A percentile compares a stretch with the other conserved stretches of the same genome.
phyloP scores from a whole-genome alignment of 768 basidiomycete species.

The Gloeopeniophorella convolvens region DNA sequence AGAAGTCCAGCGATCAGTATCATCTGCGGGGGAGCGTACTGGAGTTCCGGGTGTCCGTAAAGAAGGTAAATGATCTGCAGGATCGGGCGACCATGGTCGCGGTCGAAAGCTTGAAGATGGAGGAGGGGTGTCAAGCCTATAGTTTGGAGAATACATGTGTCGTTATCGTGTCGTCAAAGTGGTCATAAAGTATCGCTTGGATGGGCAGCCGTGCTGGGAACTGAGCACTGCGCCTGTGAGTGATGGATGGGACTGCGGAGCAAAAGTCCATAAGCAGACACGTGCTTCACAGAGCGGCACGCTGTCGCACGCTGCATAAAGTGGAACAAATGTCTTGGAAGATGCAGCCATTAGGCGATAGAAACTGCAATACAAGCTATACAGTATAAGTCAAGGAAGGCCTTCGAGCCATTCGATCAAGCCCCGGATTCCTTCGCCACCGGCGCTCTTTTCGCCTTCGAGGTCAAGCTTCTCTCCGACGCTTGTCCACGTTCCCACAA shows the following conservation, averaged over 20 bases:
- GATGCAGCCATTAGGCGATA: no score
- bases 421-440: constrained; percentile 1
- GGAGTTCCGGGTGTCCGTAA: constrained; percentile 20
- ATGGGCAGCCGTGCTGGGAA: no score
- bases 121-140: constrained; percentile 44
- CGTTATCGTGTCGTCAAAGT: constrained; percentile 10
- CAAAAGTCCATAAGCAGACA: no score
- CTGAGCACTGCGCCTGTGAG: no score
- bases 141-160: constrained; percentile 36
- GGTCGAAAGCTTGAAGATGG: constrained; percentile 46
- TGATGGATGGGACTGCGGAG: no score
- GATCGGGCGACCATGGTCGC: constrained; percentile 62
- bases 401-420: constrained; percentile 6
- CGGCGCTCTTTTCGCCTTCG: constrained; percentile 31
- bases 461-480: constrained; percentile 26
- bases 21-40: constrained; percentile 20
- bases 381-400: constrained; percentile 3
- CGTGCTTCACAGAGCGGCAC: no score
- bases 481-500: constrained; percentile 52
- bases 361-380: no score
- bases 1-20: constrained; percentile 21
- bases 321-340: no score
- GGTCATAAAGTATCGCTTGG: constrained; percentile 10
- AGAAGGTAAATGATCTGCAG: constrained; percentile 39
- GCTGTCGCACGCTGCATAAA: background rate